A percentile compares a stretch with the other conserved stretches of the same genome.
phyloP scores from a whole-genome alignment of 1,284 basidiomycete species.

The Coniferiporia sulphurascens region DNA sequence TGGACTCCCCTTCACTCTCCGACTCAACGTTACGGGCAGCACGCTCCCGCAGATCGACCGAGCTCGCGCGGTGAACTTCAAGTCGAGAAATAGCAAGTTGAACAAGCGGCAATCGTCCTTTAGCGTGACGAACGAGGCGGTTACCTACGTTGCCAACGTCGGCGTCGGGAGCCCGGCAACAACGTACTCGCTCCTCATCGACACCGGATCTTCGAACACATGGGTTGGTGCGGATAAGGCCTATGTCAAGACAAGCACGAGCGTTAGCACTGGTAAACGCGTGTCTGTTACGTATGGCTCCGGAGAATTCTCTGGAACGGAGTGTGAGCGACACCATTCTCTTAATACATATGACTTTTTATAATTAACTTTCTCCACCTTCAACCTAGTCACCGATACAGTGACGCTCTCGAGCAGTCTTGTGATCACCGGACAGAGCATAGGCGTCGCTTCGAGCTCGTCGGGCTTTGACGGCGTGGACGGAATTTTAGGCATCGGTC shows the following conservation, averaged over 20 bases:
- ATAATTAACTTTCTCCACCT: too few species aligned
- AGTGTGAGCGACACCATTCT: too few species aligned
- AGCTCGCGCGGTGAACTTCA: conserved; percentile 2
- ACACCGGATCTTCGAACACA: conserved; percentile 22
- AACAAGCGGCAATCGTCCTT: too few species aligned
- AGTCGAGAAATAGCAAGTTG: too few species aligned
- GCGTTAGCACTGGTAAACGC: too few species aligned
- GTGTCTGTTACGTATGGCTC: too few species aligned
- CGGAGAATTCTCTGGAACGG: too few species aligned
- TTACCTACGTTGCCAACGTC: conserved; percentile 13
- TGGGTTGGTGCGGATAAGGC: too few species aligned
- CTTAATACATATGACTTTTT: too few species aligned
- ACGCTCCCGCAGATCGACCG: conserved; percentile 14
- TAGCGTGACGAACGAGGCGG: conserved; percentile 12
- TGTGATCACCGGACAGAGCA: conserved; percentile 31
- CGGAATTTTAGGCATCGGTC: conserved; percentile 20
- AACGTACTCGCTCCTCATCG: conserved; percentile 18
- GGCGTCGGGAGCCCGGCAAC: conserved; percentile 20
- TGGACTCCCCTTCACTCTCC: conserved; percentile 9
- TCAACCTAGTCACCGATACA: conserved; percentile 13
- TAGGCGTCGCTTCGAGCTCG: conserved; percentile 34
- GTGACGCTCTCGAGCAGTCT: conserved; percentile 19
- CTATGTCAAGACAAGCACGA: too few species aligned
- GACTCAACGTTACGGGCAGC: conserved; percentile 10
- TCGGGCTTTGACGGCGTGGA: conserved; percentile 31